Evolutionary conservation across 2,329 filamentous ascomycete species (phyloP), one percentile per base, ranked within the genome.

Genomic region (Pyrenophora graminea): DNA sequence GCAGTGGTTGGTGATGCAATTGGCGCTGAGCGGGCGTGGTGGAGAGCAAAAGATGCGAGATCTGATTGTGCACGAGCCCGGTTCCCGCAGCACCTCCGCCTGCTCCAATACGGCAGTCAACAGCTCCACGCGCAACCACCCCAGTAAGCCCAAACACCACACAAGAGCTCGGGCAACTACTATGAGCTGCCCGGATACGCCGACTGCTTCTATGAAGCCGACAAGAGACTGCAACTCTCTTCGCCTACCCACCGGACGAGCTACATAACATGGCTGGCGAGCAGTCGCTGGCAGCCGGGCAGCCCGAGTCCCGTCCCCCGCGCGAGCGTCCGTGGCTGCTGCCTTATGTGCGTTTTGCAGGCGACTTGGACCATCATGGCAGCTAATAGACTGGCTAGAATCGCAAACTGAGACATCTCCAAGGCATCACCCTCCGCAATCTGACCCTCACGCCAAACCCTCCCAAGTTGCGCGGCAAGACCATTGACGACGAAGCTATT

Each of bases 341-440:
- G 37, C 69, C 71, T 41, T 70, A 68, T 50, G 72, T 74, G 51
- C 19, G 64, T 60, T 36, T n/a, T 19, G 39, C 13, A 13, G 5
- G 7, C n/a, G 7, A 23, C 9, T 23, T 10, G 17, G 2, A 27
- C 19, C 12, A 25, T 12, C 7, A 4, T 34, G 9, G 31, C 13
- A 37, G 37, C 51, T 47, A 51, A 40, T 37, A 9, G n/a, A 27
- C 18, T 19, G 13, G 1, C 18, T 62, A 94, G 81, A 97, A 96
- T 72, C 89, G 91, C 71, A 91, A 88, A 72, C 80, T 97, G 45
- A 86, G 93, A 47, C 92, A 97, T 77, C 82, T 97, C 4, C 87
- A 90, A 64, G 91, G 90, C 61, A 85, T 97, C 62, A 93, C 89
- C 48, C 77, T 97, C 44, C 90, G 93, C 51, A 97, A 97, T 72